Percentiles rank a stretch among this genome's conserved stretches.
Conservation (phyloP, 495 filamentous ascomycete species). For the Parmelia sp. region DNA sequence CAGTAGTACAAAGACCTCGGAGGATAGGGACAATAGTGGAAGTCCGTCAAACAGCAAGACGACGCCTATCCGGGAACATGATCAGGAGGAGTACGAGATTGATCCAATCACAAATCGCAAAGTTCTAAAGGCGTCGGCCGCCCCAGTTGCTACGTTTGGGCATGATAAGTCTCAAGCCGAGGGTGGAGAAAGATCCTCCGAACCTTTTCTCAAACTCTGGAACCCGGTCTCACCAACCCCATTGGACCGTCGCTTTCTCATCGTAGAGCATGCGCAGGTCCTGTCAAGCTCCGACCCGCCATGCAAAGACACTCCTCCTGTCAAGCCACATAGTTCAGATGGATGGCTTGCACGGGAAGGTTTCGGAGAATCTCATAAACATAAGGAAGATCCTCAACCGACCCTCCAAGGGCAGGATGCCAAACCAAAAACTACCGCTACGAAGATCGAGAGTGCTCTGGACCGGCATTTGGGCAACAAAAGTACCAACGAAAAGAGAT, state of each 20-base stretch:
- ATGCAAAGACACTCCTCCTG: not conserved
- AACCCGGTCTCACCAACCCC: constrained; percentile 12
- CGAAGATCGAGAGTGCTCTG: constrained; percentile 25
- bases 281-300: not conserved
- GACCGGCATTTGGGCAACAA: constrained; percentile 24
- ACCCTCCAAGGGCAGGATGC: not conserved
- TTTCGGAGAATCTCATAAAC: constrained; percentile 11
- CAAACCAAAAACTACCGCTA: not conserved
- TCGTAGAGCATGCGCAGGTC: not conserved
- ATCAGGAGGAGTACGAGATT: constrained; percentile 43
- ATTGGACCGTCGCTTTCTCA: not conserved
- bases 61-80: not conserved
- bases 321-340: not conserved
- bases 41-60: constrained; percentile 1
- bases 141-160: not conserved
- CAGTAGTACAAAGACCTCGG: not conserved
- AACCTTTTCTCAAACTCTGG: constrained; percentile 34
- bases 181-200: constrained; percentile 15
- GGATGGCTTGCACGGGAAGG: constrained; percentile 28
- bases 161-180: constrained; percentile 8
- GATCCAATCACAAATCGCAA: constrained; percentile 61
- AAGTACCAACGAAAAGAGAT: not conserved
- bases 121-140: constrained; percentile 31
- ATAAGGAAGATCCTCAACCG: not conserved
- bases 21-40: not conserved